These are phyloP conservation scores for Hymenoscyphus fraxineus DNA, from an alignment of 2,329 filamentous ascomycete species.

Conservation along the genomic window DNA sequence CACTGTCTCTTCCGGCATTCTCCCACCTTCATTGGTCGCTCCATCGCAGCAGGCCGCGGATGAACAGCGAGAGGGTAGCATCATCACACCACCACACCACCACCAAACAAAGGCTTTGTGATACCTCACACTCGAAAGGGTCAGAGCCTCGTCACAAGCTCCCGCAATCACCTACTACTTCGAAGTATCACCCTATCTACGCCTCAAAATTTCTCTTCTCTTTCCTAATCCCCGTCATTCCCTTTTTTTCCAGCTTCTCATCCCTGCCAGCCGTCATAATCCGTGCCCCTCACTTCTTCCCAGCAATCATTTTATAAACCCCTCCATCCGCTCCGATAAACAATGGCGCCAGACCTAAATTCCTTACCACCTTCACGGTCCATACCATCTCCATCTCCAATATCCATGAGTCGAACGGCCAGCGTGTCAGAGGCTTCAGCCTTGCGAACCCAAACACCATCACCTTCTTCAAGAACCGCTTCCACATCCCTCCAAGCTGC, in stretches of 20 bases:
- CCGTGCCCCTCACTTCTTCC: background rate
- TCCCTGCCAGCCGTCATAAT: background rate
- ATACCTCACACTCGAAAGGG: background rate
- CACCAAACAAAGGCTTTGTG: background rate
- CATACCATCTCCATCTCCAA: constrained; percentile 33
- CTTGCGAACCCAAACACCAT: constrained; percentile 48
- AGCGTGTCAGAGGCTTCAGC: constrained; percentile 28
- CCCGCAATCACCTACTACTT: background rate
- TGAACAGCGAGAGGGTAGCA: background rate
- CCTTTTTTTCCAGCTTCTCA: background rate
- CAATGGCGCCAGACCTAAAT: constrained; percentile 51
- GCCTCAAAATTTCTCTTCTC: background rate
- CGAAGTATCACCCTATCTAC: background rate
- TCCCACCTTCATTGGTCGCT: background rate
- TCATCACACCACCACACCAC: background rate
- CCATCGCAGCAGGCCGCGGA: background rate
- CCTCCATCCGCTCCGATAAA: constrained; percentile 4
- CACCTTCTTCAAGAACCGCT: constrained; percentile 60
- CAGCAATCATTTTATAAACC: background rate
- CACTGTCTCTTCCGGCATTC: background rate
- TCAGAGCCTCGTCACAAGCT: constrained; percentile 1
- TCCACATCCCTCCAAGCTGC: constrained; percentile 71
- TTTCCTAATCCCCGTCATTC: background rate
- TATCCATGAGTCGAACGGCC: constrained; percentile 39
- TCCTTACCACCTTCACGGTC: constrained; percentile 50